Conservation (phyloP, 2,329 filamentous ascomycete genomes). For the Paecilomyces formosus region DNA sequence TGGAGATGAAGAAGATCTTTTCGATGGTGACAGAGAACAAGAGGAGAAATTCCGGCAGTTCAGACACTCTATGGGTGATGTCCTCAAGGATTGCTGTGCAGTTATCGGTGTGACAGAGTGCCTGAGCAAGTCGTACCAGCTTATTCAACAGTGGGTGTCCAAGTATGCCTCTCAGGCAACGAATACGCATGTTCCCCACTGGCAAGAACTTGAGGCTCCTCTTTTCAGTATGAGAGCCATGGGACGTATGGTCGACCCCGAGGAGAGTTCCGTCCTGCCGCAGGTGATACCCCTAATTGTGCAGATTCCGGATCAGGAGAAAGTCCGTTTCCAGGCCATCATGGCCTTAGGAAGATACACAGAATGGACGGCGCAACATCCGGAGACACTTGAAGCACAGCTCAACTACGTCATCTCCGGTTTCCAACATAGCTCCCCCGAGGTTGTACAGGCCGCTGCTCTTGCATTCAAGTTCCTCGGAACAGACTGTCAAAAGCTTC, state of each 20-base stretch:
- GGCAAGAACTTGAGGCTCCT: slow-evolving; percentile 93
- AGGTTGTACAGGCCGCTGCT: slow-evolving; percentile 85
- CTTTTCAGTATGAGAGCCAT: slow-evolving; percentile 93
- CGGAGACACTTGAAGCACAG: slow-evolving; percentile 84
- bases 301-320: slow-evolving; percentile 91
- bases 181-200: slow-evolving; percentile 72
- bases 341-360: slow-evolving; percentile 97
- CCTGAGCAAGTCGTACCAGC: slow-evolving; percentile 74
- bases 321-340: slow-evolving; percentile 95
- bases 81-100: slow-evolving; percentile 92
- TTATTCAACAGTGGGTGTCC: slow-evolving; percentile 83
- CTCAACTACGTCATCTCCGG: slow-evolving; percentile 93
- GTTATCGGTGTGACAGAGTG: slow-evolving; percentile 92
- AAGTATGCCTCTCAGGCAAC: slow-evolving; percentile 71
- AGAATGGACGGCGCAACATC: slow-evolving; percentile 92
- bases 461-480: slow-evolving; percentile 97
- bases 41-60: slow-evolving; percentile 98
- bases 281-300: slow-evolving; percentile 90
- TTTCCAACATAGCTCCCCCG: slow-evolving; percentile 79
- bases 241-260: slow-evolving; percentile 88
- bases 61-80: slow-evolving; percentile 94
- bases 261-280: slow-evolving; percentile 79
- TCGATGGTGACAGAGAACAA: slow-evolving; percentile 89
- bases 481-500: slow-evolving; percentile 80
- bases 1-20: slow-evolving; percentile 71